Evolutionary conservation across 2,329 filamentous ascomycete species (phyloP).

Genomic region (Exophiala xenobiotica): DNA sequence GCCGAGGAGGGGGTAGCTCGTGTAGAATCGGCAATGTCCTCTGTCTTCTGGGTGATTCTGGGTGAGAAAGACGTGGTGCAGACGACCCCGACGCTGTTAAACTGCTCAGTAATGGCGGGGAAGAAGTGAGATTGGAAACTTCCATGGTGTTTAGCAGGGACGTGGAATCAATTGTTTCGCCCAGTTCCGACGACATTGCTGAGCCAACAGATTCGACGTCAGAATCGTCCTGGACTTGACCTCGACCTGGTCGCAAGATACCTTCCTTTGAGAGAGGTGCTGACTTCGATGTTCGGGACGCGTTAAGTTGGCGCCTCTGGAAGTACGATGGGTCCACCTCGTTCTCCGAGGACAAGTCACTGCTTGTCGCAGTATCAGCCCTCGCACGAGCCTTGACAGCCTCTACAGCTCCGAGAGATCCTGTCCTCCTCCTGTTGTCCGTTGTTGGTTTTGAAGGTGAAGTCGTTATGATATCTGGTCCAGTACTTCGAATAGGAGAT

Average conservation of each 20-base stretch:
- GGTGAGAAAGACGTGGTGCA: conserved; percentile 26
- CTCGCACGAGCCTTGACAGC: conserved; percentile 54
- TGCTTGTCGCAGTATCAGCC: conserved; percentile 64
- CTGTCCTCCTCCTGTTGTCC: conserved; percentile 50
- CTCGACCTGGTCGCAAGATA: neutral
- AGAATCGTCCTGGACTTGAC: conserved; percentile 45
- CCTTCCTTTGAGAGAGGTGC: conserved; percentile 22
- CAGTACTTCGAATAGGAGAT: conserved; percentile 68
- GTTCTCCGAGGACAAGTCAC: conserved; percentile 66
- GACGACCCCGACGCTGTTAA: conserved; percentile 31
- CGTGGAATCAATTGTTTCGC: conserved; percentile 55
- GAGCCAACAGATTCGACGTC: conserved; percentile 49
- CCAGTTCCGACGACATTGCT: conserved; percentile 55
- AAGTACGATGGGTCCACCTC: conserved; percentile 55
- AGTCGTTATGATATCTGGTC: conserved; percentile 53
- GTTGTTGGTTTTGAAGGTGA: conserved; percentile 55
- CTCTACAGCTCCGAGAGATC: conserved; percentile 58
- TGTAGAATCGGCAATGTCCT: conserved; percentile 51
- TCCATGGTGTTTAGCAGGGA: conserved; percentile 56
- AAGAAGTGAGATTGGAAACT: conserved; percentile 42
- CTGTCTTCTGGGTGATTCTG: conserved; percentile 54
- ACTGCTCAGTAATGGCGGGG: conserved; percentile 48
- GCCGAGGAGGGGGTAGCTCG: conserved; percentile 59
- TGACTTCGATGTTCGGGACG: conserved; percentile 37
- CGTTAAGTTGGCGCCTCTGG: conserved; percentile 54